phyloP scores from a whole-genome alignment of 306 rosid genomes.

The Hylodesmum podocarpum region DNA sequence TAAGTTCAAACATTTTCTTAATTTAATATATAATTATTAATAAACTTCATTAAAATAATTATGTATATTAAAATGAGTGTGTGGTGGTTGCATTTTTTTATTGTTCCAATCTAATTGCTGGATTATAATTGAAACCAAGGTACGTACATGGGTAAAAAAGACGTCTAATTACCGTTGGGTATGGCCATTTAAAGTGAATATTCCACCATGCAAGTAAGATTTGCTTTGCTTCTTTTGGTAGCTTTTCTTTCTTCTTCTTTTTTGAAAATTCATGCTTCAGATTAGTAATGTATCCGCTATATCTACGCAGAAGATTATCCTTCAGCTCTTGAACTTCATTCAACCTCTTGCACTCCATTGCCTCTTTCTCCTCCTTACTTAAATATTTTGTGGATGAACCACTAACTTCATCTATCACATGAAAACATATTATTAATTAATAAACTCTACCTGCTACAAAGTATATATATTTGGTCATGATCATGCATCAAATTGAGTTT shows the following conservation, averaged over 20 bases:
- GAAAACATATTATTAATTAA: not conserved
- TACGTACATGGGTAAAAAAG: not conserved
- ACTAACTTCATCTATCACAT: slow-evolving; percentile 39
- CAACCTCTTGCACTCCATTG: slow-evolving; percentile 20
- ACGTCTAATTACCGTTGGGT: slow-evolving; percentile 61
- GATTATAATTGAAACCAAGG: not conserved
- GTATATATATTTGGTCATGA: not conserved
- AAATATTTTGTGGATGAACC: slow-evolving; percentile 49
- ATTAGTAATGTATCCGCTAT: slow-evolving; percentile 60
- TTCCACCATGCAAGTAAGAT: slow-evolving; percentile 77
- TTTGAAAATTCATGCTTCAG: slow-evolving; percentile 67
- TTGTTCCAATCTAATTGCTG: too few species aligned
- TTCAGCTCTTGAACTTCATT: slow-evolving; percentile 55
- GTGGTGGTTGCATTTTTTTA: too few species aligned
- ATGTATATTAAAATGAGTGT: too few species aligned
- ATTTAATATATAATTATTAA: too few species aligned
- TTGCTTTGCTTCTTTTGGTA: slow-evolving; percentile 71
- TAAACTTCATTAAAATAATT: too few species aligned
- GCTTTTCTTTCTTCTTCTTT: slow-evolving; percentile 64
- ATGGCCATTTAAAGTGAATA: slow-evolving; percentile 79
- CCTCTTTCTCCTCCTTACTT: slow-evolving; percentile 46
- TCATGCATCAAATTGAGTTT: not conserved
- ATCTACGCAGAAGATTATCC: slow-evolving; percentile 58
- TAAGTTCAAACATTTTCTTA: too few species aligned
- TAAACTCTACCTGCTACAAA: not conserved